Conservation (phyloP, 2,329 filamentous ascomycete genomes). For the Zymoseptoria passerinii region DNA sequence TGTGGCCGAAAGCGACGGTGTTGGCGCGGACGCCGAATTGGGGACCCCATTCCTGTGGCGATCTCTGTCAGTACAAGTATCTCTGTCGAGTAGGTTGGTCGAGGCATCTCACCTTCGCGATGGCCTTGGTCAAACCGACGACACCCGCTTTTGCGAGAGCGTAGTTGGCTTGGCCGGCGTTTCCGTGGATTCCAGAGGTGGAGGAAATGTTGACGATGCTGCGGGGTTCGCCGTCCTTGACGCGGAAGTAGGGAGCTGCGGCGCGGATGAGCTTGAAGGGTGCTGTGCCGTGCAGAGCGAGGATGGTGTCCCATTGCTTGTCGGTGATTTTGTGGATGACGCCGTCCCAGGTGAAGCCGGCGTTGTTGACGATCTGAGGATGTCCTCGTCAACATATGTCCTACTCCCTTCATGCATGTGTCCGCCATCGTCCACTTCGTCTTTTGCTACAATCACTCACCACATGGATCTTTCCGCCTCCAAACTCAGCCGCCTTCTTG, state of each 20-base stretch:
- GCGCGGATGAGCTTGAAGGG: constrained; percentile 77
- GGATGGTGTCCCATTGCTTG: constrained; percentile 85
- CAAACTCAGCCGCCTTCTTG: constrained; percentile 67
- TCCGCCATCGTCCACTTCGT: too few species aligned
- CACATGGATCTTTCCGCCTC: constrained; percentile 79
- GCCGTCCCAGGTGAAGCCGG: constrained; percentile 86
- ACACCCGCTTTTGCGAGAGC: constrained; percentile 77
- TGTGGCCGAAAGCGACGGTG: constrained; percentile 76
- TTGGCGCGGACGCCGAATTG: constrained; percentile 74
- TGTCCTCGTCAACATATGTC: not conserved
- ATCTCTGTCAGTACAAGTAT: too few species aligned
- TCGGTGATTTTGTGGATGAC: constrained; percentile 89
- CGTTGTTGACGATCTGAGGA: constrained; percentile 68
- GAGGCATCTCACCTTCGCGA: constrained; percentile 35
- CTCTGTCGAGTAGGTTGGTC: too few species aligned
- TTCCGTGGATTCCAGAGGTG: constrained; percentile 75
- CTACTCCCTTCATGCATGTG: too few species aligned
- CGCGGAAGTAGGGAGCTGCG: constrained; percentile 78
- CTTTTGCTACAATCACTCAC: not conserved
- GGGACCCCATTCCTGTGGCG: constrained; percentile 84
- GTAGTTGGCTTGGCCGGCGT: constrained; percentile 88
- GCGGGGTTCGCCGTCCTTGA: constrained; percentile 70
- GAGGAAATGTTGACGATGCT: constrained; percentile 77
- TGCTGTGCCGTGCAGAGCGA: constrained; percentile 73
- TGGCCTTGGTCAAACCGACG: constrained; percentile 74